Conservation (phyloP, 805 yeast genomes). For the Lachancea dasiensis region DNA sequence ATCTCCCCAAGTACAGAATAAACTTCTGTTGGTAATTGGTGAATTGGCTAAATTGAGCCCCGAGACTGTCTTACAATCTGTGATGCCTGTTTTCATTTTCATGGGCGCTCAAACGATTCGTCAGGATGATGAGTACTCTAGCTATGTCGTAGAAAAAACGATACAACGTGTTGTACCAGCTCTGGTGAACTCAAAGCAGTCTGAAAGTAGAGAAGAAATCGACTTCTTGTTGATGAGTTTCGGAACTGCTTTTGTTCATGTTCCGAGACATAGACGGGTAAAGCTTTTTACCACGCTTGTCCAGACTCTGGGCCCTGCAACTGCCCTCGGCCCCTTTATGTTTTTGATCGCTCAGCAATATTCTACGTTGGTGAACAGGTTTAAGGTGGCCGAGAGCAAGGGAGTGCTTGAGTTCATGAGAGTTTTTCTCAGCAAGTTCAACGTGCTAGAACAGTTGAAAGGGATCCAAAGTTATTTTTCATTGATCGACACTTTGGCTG, state of each 20-base stretch:
- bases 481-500: constrained; percentile 38
- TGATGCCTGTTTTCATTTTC: constrained; percentile 98
- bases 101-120: constrained; percentile 98
- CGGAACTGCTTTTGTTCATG: constrained; percentile 90
- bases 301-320: constrained; percentile 61
- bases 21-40: constrained; percentile 76
- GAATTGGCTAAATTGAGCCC: constrained; percentile 85
- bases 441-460: constrained; percentile 58
- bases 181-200: constrained; percentile 45
- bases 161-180: constrained; percentile 89
- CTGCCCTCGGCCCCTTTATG: constrained; percentile 64
- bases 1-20: constrained; percentile 93
- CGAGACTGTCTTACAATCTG: constrained; percentile 86
- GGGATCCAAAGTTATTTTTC: constrained; percentile 47
- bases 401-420: constrained; percentile 66
- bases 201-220: constrained; percentile 52
- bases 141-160: constrained; percentile 88
- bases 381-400: constrained; percentile 60
- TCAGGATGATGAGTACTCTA: constrained; percentile 94
- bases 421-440: constrained; percentile 62
- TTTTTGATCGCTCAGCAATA: constrained; percentile 80
- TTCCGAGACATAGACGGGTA: constrained; percentile 94
- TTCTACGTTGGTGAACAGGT: constrained; percentile 45
- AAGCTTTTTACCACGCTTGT: constrained; percentile 74
- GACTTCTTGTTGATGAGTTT: constrained; percentile 84